Percentiles rank a stretch among this genome's conserved stretches.
These are phyloP conservation scores for Apiospora sp. DNA, from an alignment of 2,329 filamentous ascomycete species.

Conservation along the genomic window DNA sequence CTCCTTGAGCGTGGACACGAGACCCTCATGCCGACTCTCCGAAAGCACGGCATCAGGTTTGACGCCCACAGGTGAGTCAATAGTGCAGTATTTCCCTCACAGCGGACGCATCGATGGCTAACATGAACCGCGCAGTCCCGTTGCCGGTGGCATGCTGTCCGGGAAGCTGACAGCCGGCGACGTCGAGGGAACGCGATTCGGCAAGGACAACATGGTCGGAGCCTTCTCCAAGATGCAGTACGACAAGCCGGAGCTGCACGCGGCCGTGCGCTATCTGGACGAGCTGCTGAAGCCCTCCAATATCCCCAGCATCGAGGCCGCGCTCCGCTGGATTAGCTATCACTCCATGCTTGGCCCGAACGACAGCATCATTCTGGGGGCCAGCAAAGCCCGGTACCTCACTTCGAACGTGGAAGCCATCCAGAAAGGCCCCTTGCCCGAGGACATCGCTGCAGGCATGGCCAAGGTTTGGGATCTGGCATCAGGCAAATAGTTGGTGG, in stretches of 20 bases:
- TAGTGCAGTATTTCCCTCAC: neutral
- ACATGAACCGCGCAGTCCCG: constrained; percentile 19
- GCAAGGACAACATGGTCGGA: constrained; percentile 25
- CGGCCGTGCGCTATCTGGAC: constrained; percentile 26
- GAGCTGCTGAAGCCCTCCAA: constrained; percentile 27
- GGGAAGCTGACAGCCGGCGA: constrained; percentile 30
- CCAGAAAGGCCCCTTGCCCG: constrained; percentile 7
- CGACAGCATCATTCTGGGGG: constrained; percentile 27
- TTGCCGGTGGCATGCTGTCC: constrained; percentile 32
- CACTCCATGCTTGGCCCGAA: constrained; percentile 28
- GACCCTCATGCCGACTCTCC: constrained; percentile 29
- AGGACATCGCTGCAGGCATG: neutral
- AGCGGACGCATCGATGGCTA: neutral
- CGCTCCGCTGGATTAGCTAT: constrained; percentile 29
- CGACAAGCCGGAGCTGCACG: constrained; percentile 31
- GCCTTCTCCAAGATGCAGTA: constrained; percentile 29
- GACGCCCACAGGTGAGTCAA: constrained; percentile 29
- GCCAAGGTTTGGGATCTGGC: neutral
- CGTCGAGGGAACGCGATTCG: constrained; percentile 30
- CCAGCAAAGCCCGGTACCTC: constrained; percentile 5
- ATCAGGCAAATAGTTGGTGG: neutral
- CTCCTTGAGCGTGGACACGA: constrained; percentile 30
- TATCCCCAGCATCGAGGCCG: constrained; percentile 30
- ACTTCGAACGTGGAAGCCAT: neutral
- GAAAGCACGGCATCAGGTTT: constrained; percentile 30